Conservation (phyloP, 2,329 filamentous ascomycete species). For the Neonectria punicea region DNA sequence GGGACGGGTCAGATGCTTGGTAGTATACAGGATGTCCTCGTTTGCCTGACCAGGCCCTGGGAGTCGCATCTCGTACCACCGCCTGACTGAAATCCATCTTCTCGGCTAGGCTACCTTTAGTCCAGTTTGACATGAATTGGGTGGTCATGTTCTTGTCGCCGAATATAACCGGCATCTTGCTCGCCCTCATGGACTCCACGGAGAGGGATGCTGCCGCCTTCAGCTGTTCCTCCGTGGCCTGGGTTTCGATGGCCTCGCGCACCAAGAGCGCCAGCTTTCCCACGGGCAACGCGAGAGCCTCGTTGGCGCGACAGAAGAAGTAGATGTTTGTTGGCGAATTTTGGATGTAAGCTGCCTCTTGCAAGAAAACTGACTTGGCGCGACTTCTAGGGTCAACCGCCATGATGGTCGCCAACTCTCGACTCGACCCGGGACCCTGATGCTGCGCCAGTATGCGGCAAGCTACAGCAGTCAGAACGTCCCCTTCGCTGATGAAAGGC, state of each 20-base stretch:
- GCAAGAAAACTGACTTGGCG: slow-evolving; percentile 12
- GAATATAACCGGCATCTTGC: slow-evolving; percentile 13
- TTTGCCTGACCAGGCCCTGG: no score
- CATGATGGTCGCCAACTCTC: no score
- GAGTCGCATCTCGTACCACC: no score
- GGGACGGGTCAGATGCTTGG: no score
- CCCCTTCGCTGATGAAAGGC: no score
- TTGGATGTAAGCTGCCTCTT: slow-evolving; percentile 17
- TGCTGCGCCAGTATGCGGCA: no score
- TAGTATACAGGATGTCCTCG: no score
- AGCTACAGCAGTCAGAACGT: no score
- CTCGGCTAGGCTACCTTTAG: slow-evolving; percentile 22
- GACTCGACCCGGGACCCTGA: no score
- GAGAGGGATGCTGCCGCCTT: slow-evolving; percentile 19
- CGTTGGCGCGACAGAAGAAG: slow-evolving; percentile 12
- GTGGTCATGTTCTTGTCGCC: slow-evolving; percentile 22
- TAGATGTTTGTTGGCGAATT: slow-evolving; percentile 23
- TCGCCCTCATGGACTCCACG: slow-evolving; percentile 24
- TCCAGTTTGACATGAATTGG: slow-evolving; percentile 35
- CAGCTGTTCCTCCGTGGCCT: slow-evolving; percentile 34
- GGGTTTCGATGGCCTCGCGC: slow-evolving; percentile 22
- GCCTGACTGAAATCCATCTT: slow-evolving; percentile 31
- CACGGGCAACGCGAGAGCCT: slow-evolving; percentile 10
- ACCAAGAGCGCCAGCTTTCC: slow-evolving; percentile 29
- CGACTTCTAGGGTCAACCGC: slow-evolving; percentile 25